Base-by-base conservation (phyloP, 371 early-diverging fungal genomes). In the Cokeromyces recurvatus region DNA sequence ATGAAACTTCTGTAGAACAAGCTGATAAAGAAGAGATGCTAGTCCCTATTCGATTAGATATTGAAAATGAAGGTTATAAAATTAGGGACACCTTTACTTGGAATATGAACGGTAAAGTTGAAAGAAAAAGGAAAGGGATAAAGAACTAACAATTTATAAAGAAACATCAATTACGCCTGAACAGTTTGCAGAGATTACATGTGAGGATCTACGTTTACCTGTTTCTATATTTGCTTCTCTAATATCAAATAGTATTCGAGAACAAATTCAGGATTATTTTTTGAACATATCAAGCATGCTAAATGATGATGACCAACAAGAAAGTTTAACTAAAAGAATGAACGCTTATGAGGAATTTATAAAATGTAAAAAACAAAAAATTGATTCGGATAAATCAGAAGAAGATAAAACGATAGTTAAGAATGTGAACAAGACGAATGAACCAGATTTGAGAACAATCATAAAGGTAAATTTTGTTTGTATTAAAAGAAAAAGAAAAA, bases 1-100 rank as follows among this genome's bases (percentile, higher is more conserved):
- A 68, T 23, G 75, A 81, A 36, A 69, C 70, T 31, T 67, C 76
- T 9, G 68, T 66, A 22, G 84, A 85, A 49, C 82, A 86, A 43
- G 74, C 82, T 3, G 53, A 73, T 22, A 68, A 77, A 48, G 79
- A 79, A 40, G 89, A 88, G 52, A 62, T 59, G 14, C 51, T 96
- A 36, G 86, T 94, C 0, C 96, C 97, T 2, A 91, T 97, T 29
- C 80, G 88, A 16, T 50, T 97, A 6, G 95, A 95, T 55, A 55
- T 95, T 46, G 97, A 97, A 45, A 65, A 89, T 5, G 94, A 94
- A 35, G 91, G 90, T 27, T 78, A 84, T 59, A 86, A 84, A 52
- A 60, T 95, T 27, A 79, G 87, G 22, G 97, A 97, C 54, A 76
- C 81, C 4, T 94, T 97, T 64, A 87, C 90, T 11, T 97, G 97